Evolutionary conservation across 441 rosid genomes (phyloP).

Genomic region (Geranium incanum): DNA sequence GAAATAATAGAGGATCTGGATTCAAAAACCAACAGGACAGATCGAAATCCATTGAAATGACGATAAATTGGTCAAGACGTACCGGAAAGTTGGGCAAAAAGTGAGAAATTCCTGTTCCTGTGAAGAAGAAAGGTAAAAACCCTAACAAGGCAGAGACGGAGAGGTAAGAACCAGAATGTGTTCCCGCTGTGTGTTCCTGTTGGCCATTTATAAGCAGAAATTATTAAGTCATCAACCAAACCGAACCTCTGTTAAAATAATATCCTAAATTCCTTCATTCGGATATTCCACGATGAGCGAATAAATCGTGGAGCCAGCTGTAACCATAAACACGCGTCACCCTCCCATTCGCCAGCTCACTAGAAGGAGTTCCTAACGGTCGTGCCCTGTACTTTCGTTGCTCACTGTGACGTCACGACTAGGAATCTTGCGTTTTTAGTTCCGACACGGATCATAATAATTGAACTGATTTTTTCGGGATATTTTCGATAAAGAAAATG

Average conservation of each 20-base stretch:
- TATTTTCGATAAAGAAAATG: too few species aligned
- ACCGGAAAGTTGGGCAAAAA: conserved; percentile 30
- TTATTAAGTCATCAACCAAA: neutral
- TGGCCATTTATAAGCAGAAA: conserved; percentile 32
- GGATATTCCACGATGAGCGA: neutral
- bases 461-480: neutral
- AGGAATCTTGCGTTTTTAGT: neutral
- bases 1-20: too few species aligned
- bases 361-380: conserved; percentile 35
- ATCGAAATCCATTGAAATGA: neutral
- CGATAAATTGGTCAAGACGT: conserved; percentile 17
- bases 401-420: conserved; percentile 7
- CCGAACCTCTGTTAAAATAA: neutral
- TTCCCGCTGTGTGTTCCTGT: conserved; percentile 51
- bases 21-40: too few species aligned
- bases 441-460: neutral
- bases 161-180: conserved; percentile 27
- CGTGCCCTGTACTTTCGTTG: conserved; percentile 29
- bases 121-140: conserved; percentile 17
- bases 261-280: conserved; percentile 3
- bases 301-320: conserved; percentile 26
- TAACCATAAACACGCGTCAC: conserved; percentile 15
- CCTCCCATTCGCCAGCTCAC: conserved; percentile 4
- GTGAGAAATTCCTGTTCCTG: neutral
- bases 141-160: conserved; percentile 36